Percentiles rank a stretch among this genome's conserved stretches.
phyloP scores from a whole-genome alignment of 495 filamentous ascomycete genomes.

The Daldinia caldariorum region DNA sequence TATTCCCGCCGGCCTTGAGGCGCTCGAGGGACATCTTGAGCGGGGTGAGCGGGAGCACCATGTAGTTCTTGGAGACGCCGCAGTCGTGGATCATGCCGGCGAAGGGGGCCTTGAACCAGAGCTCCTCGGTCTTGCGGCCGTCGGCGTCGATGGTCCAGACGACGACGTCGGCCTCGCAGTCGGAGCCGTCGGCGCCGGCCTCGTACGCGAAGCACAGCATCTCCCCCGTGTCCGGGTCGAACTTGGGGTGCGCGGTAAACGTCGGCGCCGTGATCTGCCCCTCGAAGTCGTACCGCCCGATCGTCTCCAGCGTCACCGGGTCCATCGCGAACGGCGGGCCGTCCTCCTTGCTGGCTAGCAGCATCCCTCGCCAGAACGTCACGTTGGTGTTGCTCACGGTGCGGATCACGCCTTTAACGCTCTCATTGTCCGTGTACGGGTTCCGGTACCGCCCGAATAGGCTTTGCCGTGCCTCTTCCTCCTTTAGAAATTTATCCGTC shows the following conservation, averaged over 20 bases:
- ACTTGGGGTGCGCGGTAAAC: constrained; percentile 70
- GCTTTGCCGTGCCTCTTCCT: constrained; percentile 51
- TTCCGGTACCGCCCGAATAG: constrained; percentile 66
- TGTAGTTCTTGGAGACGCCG: constrained; percentile 62
- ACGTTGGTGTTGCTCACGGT: constrained; percentile 67
- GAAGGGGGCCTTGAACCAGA: constrained; percentile 62
- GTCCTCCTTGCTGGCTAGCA: constrained; percentile 67
- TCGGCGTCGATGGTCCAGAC: constrained; percentile 57
- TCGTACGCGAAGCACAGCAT: constrained; percentile 67
- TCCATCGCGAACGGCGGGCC: constrained; percentile 66
- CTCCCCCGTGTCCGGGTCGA: constrained; percentile 66
- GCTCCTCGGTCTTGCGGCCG: constrained; percentile 56
- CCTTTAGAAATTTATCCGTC: constrained; percentile 60
- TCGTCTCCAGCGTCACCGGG: constrained; percentile 64
- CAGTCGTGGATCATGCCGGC: constrained; percentile 68
- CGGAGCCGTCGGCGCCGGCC: constrained; percentile 56
- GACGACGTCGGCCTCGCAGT: constrained; percentile 59
- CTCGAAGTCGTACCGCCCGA: constrained; percentile 64
- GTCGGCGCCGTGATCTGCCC: constrained; percentile 63
- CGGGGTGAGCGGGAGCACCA: constrained; percentile 64
- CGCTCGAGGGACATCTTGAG: constrained; percentile 61
- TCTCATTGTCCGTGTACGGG: constrained; percentile 63
- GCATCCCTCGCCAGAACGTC: constrained; percentile 60
- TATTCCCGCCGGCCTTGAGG: constrained; percentile 63
- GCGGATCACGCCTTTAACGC: constrained; percentile 58